Evolutionary conservation across 129 eudicot genomes (phyloP).

Genomic region (Flaveria robusta): DNA sequence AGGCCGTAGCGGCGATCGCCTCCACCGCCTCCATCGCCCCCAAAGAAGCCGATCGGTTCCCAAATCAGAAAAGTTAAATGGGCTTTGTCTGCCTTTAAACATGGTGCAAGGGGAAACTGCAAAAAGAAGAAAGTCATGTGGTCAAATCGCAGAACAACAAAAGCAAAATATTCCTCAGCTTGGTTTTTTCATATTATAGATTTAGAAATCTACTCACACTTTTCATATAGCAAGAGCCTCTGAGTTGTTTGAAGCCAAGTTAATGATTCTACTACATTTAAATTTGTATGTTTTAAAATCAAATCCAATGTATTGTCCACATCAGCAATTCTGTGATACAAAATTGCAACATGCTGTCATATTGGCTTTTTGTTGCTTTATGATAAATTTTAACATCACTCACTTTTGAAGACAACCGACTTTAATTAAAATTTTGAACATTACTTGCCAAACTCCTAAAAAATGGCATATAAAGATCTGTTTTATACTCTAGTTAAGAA

Average conservation of each 20-base stretch:
- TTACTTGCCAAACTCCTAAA: neutral
- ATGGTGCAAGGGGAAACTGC: too few relatives aligned
- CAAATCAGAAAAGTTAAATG: too few relatives aligned
- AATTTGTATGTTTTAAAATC: neutral
- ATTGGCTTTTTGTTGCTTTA: neutral
- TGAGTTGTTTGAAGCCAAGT: neutral
- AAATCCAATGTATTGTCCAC: conserved; percentile 3
- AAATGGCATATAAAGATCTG: neutral
- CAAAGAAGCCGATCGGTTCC: too few relatives aligned
- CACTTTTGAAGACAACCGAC: conserved; percentile 2
- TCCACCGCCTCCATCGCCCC: too few relatives aligned
- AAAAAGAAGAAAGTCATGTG: too few relatives aligned
- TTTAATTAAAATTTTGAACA: neutral
- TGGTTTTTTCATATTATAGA: too few relatives aligned
- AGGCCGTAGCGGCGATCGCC: too few relatives aligned
- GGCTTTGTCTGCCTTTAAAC: too few relatives aligned
- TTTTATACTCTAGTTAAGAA: neutral
- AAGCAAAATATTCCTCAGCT: too few relatives aligned
- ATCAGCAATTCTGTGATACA: conserved; percentile 5
- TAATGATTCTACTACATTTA: neutral
- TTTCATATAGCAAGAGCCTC: conserved; percentile 26
- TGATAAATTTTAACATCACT: neutral
- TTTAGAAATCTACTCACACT: conserved; percentile 16
- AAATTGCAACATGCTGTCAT: neutral
- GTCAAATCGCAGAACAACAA: too few relatives aligned